These are phyloP conservation scores for Colletotrichum tropicicola DNA, from an alignment of 2,329 filamentous ascomycete species.

Conservation along the genomic window DNA sequence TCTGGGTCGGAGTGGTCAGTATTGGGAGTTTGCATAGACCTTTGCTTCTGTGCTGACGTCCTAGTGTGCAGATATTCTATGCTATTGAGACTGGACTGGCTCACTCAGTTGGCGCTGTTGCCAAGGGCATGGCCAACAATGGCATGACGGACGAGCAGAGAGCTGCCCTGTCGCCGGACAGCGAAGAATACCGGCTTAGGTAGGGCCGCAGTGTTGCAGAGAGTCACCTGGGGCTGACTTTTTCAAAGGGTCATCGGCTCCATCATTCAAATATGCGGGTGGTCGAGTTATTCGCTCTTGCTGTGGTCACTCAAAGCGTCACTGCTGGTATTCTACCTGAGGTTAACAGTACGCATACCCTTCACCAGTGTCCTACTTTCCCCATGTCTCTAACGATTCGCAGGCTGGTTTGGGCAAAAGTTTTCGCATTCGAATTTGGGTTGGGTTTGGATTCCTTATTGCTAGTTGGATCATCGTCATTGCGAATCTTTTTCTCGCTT, in stretches of 20 bases:
- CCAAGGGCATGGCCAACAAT: conserved; percentile 63
- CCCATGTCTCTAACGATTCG: not conserved
- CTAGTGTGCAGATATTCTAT: conserved; percentile 55
- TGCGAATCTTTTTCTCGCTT: conserved; percentile 61
- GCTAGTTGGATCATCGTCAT: conserved; percentile 58
- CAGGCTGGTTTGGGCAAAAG: conserved; percentile 45
- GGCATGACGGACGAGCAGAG: conserved; percentile 62
- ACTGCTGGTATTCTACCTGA: conserved; percentile 60
- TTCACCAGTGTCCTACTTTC: not conserved
- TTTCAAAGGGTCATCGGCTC: conserved; percentile 57
- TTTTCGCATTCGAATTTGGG: conserved; percentile 53
- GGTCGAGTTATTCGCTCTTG: conserved; percentile 61
- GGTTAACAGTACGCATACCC: conserved; percentile 21
- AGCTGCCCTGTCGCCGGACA: conserved; percentile 49
- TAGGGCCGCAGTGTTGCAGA: conserved; percentile 26
- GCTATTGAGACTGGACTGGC: conserved; percentile 45
- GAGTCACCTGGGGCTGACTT: not conserved
- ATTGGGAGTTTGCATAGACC: conserved; percentile 37
- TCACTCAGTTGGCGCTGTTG: conserved; percentile 43
- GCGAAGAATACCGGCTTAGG: conserved; percentile 53
- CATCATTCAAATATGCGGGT: conserved; percentile 61
- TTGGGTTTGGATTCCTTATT: conserved; percentile 59
- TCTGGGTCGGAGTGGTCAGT: conserved; percentile 45
- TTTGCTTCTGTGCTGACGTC: not conserved
- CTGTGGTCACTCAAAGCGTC: conserved; percentile 63